Base-by-base conservation (phyloP, 768 basidiomycete genomes). In the Gloeophyllum trabeum region DNA sequence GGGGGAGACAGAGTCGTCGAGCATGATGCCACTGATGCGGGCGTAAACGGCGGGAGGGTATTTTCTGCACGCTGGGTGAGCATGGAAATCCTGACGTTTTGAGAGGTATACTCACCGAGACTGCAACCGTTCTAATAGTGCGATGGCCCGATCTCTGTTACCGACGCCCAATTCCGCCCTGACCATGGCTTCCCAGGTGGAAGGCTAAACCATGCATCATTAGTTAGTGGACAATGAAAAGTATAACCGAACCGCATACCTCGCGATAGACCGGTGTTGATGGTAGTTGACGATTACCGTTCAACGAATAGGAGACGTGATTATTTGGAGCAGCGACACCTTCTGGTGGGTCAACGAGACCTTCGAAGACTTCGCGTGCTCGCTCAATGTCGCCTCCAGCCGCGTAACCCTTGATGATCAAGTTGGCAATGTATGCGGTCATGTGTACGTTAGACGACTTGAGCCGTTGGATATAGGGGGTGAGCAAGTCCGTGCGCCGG, bases 181-280 rank as follows among this genome's bases (percentile, higher is more conserved):
- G 48, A 99, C 77, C 92, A 99, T 98, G 4, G 78, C 79, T 55
- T 98, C 96, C 81, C 87, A 94, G 1, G 90, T 93, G 30, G 86
- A 90, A 10, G 89, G 90, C 80, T 88, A 51, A 2, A 43, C 41
- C 4, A 30, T 6, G 39, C 38, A 50, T 16, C 41, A 37, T 24
- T 19, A 28, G 13, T 41, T 5, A 37, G 35, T 34, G 39, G 44
- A 36, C 18, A 41, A 13, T 10, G 22, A 42, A 30, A 34, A 18
- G 16, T 18, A 38, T 12, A 7, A 55, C 51, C 19, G 40, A 46
- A 53, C 75, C n/a, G n/a, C n/a, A 48, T 51, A 85, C 84, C 66
- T 94, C 90, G 42, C 90, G 78, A 62, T 80, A 91, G 4, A 91
- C 81, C 39, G 77, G 76, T n/a, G 68, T 70, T n/a, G n/a, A n/a